phyloP scores from a whole-genome alignment of 2,329 filamentous ascomycete species.

The Bipolaris bicolor region DNA sequence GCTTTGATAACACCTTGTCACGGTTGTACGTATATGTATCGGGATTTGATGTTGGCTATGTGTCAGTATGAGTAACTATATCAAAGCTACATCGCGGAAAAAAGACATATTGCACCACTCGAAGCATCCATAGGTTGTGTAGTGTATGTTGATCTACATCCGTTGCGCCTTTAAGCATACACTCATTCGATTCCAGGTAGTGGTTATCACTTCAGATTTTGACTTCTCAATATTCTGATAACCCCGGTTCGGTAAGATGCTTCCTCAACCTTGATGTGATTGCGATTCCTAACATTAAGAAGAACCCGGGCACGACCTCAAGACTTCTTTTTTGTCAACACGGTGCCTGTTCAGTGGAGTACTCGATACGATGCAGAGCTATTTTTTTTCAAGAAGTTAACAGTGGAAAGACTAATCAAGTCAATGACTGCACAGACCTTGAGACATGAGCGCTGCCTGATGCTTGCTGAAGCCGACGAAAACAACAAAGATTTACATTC shows the following conservation, averaged over 20 bases:
- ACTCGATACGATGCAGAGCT: too few relatives aligned
- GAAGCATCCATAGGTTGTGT: conserved; percentile 22
- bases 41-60: too few relatives aligned
- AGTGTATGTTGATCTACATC: conserved; percentile 16
- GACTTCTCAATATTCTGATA: conserved; percentile 29
- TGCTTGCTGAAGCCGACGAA: neutral
- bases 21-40: too few relatives aligned
- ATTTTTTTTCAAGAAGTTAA: too few relatives aligned
- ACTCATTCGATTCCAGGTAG: conserved; percentile 28
- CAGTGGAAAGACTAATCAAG: neutral
- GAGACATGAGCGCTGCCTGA: neutral
- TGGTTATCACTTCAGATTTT: conserved; percentile 39
- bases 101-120: conserved; percentile 14
- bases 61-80: neutral
- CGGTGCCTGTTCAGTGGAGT: too few relatives aligned
- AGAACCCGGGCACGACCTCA: conserved; percentile 25
- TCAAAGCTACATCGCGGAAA: rapidly evolving
- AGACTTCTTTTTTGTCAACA: conserved; percentile 1
- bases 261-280: neutral
- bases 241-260: conserved; percentile 30
- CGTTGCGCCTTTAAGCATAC: neutral
- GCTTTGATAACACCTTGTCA: neutral
- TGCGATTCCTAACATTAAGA: conserved; percentile 8
- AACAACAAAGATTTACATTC: neutral
- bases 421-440: neutral